Conservation (phyloP, 331 rosid species). For the Acacia pycnantha region DNA sequence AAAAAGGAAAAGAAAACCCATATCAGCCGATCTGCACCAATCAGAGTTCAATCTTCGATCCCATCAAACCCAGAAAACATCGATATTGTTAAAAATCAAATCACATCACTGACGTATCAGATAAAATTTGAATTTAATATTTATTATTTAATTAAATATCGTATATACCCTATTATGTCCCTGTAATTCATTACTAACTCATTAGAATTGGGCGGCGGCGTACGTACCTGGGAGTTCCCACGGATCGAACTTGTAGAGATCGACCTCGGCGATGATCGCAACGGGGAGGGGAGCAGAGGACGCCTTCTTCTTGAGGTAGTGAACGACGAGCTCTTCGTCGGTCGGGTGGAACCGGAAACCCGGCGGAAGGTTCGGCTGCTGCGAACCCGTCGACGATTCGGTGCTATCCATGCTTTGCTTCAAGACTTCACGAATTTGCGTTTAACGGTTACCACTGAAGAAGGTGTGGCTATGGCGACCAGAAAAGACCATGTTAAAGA, state of each 20-base stretch:
- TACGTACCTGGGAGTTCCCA: conserved; percentile 71
- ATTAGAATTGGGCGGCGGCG: background rate
- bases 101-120: background rate
- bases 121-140: background rate
- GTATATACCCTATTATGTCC: background rate
- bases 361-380: conserved; percentile 60
- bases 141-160: background rate
- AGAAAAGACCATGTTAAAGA: background rate
- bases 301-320: conserved; percentile 61
- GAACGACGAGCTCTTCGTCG: conserved; percentile 71
- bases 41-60: background rate
- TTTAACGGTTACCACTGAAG: background rate
- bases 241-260: conserved; percentile 71
- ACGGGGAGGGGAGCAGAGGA: conserved; percentile 58
- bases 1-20: background rate
- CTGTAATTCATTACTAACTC: background rate
- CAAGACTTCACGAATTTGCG: background rate
- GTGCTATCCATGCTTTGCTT: conserved; percentile 51
- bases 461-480: background rate
- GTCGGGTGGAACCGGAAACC: conserved; percentile 75
- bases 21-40: background rate
- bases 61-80: background rate
- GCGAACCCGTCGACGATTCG: conserved; percentile 43
- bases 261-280: conserved; percentile 60
- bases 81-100: background rate